These are phyloP conservation scores for Starmerella ratchasimensis DNA, from an alignment of 805 yeast genomes.

Conservation along the genomic window DNA sequence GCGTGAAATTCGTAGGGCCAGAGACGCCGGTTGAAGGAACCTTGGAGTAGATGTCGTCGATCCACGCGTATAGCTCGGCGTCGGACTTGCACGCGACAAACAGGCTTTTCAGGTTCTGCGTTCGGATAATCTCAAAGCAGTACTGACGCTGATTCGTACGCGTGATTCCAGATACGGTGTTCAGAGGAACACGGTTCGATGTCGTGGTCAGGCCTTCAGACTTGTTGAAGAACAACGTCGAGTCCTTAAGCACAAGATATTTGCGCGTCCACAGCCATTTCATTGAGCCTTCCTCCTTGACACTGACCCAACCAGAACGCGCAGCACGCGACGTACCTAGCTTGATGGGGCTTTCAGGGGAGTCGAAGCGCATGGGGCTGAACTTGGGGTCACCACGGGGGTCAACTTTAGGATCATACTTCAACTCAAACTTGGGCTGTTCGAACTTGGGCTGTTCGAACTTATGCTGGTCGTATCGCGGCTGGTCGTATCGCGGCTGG, in stretches of 20 bases:
- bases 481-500: too few species aligned
- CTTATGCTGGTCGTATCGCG: too few species aligned
- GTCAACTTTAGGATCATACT: too few species aligned
- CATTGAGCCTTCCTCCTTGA: slow-evolving; percentile 76
- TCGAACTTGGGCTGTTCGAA: too few species aligned
- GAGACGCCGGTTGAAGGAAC: slow-evolving; percentile 47
- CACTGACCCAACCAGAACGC: slow-evolving; percentile 73
- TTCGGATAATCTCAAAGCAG: slow-evolving; percentile 58
- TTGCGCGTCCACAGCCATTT: slow-evolving; percentile 88
- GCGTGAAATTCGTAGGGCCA: slow-evolving; percentile 87
- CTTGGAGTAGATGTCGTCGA: slow-evolving; percentile 55
- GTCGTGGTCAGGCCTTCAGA: slow-evolving; percentile 32
- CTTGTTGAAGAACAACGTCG: slow-evolving; percentile 61
- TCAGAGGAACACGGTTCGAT: slow-evolving; percentile 35
- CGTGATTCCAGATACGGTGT: slow-evolving; percentile 48
- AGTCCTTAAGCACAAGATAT: slow-evolving; percentile 62
- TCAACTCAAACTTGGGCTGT: too few species aligned
- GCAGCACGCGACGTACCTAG: slow-evolving; percentile 3
- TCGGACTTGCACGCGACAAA: slow-evolving; percentile 65
- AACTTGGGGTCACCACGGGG: too few species aligned
- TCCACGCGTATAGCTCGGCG: slow-evolving; percentile 75
- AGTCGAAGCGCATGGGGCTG: background rate
- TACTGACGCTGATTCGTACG: slow-evolving; percentile 60
- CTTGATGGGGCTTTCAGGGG: background rate
- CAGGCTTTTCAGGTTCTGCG: slow-evolving; percentile 41